Evolutionary conservation across 176 grass and related monocot genomes (phyloP), one percentile per base, ranked within the genome.

Genomic region (Musa beccarii): DNA sequence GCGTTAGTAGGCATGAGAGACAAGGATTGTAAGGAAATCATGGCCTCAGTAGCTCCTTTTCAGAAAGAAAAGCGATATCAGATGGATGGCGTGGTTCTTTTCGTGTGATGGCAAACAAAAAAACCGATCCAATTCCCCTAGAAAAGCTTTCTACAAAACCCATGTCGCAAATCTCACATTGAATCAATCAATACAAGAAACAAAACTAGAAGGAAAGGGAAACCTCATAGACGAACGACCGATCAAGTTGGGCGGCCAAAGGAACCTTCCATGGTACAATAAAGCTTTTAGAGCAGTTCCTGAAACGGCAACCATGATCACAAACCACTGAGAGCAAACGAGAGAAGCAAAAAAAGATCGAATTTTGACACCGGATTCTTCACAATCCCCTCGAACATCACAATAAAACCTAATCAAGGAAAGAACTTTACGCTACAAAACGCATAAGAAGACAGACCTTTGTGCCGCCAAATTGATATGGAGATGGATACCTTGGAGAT

Each of bases 1-100:
- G 72, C 72, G 28, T 56, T 10, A 56, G 72, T 15, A 59, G 72
- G 53, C 72, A 74, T 55, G 72, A 74, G 52, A 74, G 72, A 74
- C 72, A 57, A 59, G 72, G 13, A 74, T 56, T 74, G 72, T 56
- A 11, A 28, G 26, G 24, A 74, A 74, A 74, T 74, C 19, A 57
- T 74, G 52, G 72, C 72, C 53, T 29, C 52, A 2, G 53, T 50
- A 34, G 72, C 53, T 56, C 52, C 52, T 56, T 74, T 74, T 74
- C 52, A 28, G 24, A 74, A 74, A 74, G 52, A 56, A 74, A 72
- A 14, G 23, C 14, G 72, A 54, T 13, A 74, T 57, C 72, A 57
- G 53, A 74, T 74, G 72, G 68, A 43, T 6, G 34, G 57, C 72
- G 56, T 74, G 72, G 72, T 56, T 54, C 14, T 74, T 56, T 74